phyloP scores from a whole-genome alignment of 192 early-diverging fungal species.

The Linnemannia hyalina region DNA sequence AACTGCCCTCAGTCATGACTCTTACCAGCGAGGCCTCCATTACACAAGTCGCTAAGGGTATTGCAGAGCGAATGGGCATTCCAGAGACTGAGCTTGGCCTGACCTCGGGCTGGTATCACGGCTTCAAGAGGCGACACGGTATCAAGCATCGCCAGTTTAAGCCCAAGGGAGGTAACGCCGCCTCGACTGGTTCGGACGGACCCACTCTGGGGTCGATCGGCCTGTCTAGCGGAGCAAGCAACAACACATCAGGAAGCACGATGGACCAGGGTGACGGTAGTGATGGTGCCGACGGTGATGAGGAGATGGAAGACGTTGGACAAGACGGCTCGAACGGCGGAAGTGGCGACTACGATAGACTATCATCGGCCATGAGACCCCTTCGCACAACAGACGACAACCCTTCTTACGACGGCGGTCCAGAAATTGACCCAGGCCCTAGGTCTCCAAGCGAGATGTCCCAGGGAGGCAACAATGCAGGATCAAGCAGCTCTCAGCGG shows the following conservation, averaged over 20 bases:
- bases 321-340: conserved; percentile 8
- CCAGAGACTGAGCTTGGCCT: conserved; percentile 40
- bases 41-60: conserved; percentile 54
- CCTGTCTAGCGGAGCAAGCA: neutral
- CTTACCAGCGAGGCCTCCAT: conserved; percentile 53
- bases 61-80: conserved; percentile 56
- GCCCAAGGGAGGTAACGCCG: conserved; percentile 10
- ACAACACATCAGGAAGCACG: neutral
- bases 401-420: neutral
- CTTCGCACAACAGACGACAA: conserved; percentile 2
- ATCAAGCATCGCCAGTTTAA: conserved; percentile 58
- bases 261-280: conserved; percentile 35
- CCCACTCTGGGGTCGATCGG: conserved; percentile 10
- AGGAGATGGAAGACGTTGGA: conserved; percentile 51
- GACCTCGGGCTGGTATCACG: conserved; percentile 56
- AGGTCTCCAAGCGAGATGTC: neutral
- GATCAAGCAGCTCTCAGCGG: neutral
- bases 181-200: conserved; percentile 9
- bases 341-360: neutral
- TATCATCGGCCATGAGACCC: conserved; percentile 10
- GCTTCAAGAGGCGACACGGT: conserved; percentile 55
- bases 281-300: conserved; percentile 41
- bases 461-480: conserved; percentile 1
- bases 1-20: conserved; percentile 46
- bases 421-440: neutral